These are phyloP conservation scores for Mycena venus DNA, from an alignment of 768 basidiomycete genomes.

Conservation along the genomic window DNA sequence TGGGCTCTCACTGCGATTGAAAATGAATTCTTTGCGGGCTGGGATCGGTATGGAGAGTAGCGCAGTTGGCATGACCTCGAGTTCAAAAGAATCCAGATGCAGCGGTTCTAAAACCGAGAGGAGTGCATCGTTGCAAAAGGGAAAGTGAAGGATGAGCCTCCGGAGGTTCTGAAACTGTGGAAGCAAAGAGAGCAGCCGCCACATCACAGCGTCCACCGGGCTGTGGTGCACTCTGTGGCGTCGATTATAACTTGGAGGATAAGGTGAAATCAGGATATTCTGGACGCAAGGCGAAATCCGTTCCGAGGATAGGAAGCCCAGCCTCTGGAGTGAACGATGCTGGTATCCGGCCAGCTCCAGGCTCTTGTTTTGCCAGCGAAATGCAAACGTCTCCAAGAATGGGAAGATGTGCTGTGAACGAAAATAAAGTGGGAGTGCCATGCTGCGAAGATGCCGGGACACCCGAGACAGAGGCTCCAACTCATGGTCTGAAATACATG, in stretches of 20 bases:
- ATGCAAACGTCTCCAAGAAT: constrained; percentile 35
- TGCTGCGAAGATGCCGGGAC: constrained; percentile 29
- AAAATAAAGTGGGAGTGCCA: constrained; percentile 34
- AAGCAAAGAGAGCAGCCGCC: constrained; percentile 17
- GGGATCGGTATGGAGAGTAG: constrained; percentile 31
- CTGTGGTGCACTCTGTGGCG: constrained; percentile 27
- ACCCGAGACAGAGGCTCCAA: constrained; percentile 14
- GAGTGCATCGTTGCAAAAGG: constrained; percentile 11
- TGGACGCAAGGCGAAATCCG: constrained; percentile 24
- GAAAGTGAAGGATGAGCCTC: constrained; percentile 32
- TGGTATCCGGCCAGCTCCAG: constrained; percentile 17
- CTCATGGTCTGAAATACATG: not conserved
- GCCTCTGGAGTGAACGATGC: constrained; percentile 23
- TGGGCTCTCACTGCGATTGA: constrained; percentile 32
- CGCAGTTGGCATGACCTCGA: constrained; percentile 24
- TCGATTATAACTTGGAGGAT: constrained; percentile 34
- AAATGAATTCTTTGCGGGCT: constrained; percentile 21
- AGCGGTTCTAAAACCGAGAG: not conserved
- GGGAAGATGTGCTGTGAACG: constrained; percentile 34
- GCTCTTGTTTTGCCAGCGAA: constrained; percentile 25
- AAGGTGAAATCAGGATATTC: constrained; percentile 35
- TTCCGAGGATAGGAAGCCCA: constrained; percentile 27
- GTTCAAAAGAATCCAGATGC: constrained; percentile 29
- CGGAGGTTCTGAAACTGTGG: constrained; percentile 31
- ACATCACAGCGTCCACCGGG: constrained; percentile 29